These are phyloP conservation scores for Sporothrix variecibatus DNA, from an alignment of 2,329 filamentous ascomycete genomes.

Conservation along the genomic window DNA sequence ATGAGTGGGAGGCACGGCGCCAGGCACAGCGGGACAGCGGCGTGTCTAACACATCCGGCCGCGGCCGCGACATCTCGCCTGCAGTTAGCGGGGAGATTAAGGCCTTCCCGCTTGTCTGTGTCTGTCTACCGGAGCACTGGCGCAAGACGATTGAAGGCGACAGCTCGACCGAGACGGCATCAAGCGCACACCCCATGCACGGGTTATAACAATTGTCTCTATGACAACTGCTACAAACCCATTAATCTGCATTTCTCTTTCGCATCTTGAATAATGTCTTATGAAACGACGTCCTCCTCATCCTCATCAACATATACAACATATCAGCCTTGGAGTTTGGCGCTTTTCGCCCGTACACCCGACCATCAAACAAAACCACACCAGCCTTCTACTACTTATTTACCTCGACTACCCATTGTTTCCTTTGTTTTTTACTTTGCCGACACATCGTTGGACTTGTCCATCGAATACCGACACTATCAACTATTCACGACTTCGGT, in stretches of 20 bases:
- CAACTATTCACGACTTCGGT: background rate
- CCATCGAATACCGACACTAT: background rate
- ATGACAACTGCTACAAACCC: background rate
- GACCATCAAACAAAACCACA: conserved; percentile 34
- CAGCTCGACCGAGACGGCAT: conserved; percentile 65
- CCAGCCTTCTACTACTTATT: background rate
- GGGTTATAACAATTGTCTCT: conserved; percentile 32
- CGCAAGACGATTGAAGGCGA: conserved; percentile 94
- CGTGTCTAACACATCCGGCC: conserved; percentile 76
- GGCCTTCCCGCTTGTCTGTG: conserved; percentile 94
- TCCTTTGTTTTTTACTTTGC: conserved; percentile 18
- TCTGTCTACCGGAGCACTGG: conserved; percentile 95
- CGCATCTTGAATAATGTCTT: conserved; percentile 37
- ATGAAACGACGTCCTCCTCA: conserved; percentile 34
- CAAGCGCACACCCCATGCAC: conserved; percentile 43
- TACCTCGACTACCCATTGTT: background rate
- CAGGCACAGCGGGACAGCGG: conserved; percentile 88
- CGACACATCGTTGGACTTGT: background rate
- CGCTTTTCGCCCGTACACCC: conserved; percentile 29
- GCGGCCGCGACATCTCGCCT: conserved; percentile 61
- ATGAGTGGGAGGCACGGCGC: conserved; percentile 80
- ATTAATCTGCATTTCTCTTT: background rate
- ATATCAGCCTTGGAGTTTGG: conserved; percentile 14
- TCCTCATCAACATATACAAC: background rate
- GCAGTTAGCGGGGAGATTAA: conserved; percentile 81